Evolutionary conservation across 768 basidiomycete species (phyloP).

Genomic region (Tricholoma bakamatsutake): DNA sequence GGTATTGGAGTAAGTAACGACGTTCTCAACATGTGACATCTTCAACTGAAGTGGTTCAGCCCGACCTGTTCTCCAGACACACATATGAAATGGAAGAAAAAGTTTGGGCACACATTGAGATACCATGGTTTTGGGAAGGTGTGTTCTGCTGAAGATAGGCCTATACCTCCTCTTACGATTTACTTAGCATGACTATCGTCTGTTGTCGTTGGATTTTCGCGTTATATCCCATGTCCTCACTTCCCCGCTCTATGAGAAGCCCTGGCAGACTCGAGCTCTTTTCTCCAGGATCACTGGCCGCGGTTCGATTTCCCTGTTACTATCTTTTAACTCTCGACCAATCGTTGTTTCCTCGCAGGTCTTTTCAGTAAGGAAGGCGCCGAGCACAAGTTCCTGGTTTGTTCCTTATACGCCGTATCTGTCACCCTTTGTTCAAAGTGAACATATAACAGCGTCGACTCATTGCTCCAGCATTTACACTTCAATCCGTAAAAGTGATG

Average conservation of each 20-base stretch:
- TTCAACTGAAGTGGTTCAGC: constrained; percentile 20
- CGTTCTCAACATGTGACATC: not conserved
- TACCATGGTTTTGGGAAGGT: constrained; percentile 53
- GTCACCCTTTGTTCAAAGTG: not conserved
- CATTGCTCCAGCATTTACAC: constrained; percentile 45
- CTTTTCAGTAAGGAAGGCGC: constrained; percentile 48
- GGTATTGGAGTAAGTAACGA: constrained; percentile 38
- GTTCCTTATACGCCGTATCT: not conserved
- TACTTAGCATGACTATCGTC: constrained; percentile 45
- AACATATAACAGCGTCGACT: constrained; percentile 30
- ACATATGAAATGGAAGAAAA: constrained; percentile 37
- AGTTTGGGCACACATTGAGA: constrained; percentile 45
- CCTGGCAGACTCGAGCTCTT: constrained; percentile 48
- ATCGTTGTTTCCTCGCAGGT: constrained; percentile 22
- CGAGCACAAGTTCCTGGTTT: constrained; percentile 39
- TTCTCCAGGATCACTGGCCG: constrained; percentile 43
- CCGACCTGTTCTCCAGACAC: constrained; percentile 35
- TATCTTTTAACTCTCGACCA: not conserved
- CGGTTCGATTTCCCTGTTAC: constrained; percentile 24
- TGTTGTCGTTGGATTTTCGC: constrained; percentile 48
- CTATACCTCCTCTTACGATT: not conserved
- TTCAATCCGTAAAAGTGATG: constrained; percentile 37
- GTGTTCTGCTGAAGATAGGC: not conserved
- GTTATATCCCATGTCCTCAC: constrained; percentile 43
- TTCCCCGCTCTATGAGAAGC: constrained; percentile 46